These are phyloP conservation scores for Colletotrichum limetticola DNA, from an alignment of 2,329 filamentous ascomycete species.

Conservation along the genomic window DNA sequence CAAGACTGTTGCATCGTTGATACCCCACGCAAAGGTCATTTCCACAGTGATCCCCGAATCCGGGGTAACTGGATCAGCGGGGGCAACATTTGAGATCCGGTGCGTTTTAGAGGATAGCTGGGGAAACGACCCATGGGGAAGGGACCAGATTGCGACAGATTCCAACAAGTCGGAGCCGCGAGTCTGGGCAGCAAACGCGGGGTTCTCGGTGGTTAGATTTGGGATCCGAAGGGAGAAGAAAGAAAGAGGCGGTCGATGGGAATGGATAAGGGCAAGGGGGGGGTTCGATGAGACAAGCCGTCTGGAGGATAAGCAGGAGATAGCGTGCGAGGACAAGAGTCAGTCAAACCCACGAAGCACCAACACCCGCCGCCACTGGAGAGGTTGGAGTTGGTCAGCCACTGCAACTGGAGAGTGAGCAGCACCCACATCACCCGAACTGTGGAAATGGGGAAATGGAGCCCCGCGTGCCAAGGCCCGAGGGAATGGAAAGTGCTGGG, in stretches of 20 bases:
- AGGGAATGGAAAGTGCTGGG: conserved; percentile 33
- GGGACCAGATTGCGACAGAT: neutral
- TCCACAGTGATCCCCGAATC: conserved; percentile 10
- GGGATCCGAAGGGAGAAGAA: conserved; percentile 8
- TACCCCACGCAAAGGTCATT: conserved; percentile 4
- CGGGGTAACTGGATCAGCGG: conserved; percentile 23
- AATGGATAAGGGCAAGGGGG: conserved; percentile 13
- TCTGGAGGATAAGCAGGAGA: neutral
- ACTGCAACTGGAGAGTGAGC: neutral
- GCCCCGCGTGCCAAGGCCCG: conserved; percentile 35
- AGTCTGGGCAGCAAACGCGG: neutral
- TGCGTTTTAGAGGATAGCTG: neutral
- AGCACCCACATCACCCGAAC: neutral
- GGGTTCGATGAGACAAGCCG: neutral
- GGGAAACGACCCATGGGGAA: neutral
- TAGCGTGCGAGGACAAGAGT: conserved; percentile 7
- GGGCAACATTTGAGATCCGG: conserved; percentile 31
- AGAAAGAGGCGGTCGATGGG: conserved; percentile 9
- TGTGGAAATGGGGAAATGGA: conserved; percentile 17
- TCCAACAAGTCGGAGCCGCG: neutral
- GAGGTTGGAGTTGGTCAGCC: conserved; percentile 28
- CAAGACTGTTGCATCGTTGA: neutral
- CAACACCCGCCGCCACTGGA: neutral
- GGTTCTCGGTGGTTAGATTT: conserved; percentile 18
- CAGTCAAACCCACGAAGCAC: neutral